phyloP scores from a whole-genome alignment of 2,329 filamentous ascomycete genomes.

The Epichloe baconii region DNA sequence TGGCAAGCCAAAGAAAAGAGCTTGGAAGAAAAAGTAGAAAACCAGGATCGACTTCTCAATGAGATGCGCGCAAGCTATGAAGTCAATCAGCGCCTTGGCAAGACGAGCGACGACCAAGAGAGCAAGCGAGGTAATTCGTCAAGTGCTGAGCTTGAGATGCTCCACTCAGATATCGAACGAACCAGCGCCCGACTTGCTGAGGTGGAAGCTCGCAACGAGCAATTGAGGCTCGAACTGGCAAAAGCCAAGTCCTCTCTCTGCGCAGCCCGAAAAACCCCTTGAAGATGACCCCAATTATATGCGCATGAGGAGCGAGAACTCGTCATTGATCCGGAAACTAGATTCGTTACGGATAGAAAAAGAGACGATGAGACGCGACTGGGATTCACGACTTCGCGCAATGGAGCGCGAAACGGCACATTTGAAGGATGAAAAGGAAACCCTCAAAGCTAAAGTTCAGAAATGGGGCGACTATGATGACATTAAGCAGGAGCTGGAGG shows the following conservation, averaged over 20 bases:
- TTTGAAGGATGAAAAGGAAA: conserved; percentile 68
- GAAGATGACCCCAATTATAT: conserved; percentile 87
- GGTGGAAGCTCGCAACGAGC: conserved; percentile 87
- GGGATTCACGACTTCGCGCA: conserved; percentile 63
- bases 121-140: conserved; percentile 54
- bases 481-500: conserved; percentile 88
- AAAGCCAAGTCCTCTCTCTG: conserved; percentile 61
- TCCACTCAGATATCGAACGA: conserved; percentile 80
- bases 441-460: conserved; percentile 65
- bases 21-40: conserved; percentile 86
- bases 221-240: conserved; percentile 78
- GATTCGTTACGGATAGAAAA: conserved; percentile 75
- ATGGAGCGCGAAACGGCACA: conserved; percentile 66
- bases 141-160: conserved; percentile 85
- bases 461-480: conserved; percentile 94
- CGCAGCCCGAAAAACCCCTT: conserved; percentile 46
- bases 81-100: conserved; percentile 79
- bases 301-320: conserved; percentile 84
- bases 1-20: conserved; percentile 90
- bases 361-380: conserved; percentile 63
- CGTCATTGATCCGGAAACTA: conserved; percentile 75
- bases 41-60: conserved; percentile 79
- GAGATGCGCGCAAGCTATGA: conserved; percentile 97
- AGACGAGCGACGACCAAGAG: conserved; percentile 49
- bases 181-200: conserved; percentile 79